Percentiles rank a stretch among this genome's conserved stretches.
Evolutionary conservation across 495 filamentous ascomycete species (phyloP).

Genomic region (Neurospora sp.): DNA sequence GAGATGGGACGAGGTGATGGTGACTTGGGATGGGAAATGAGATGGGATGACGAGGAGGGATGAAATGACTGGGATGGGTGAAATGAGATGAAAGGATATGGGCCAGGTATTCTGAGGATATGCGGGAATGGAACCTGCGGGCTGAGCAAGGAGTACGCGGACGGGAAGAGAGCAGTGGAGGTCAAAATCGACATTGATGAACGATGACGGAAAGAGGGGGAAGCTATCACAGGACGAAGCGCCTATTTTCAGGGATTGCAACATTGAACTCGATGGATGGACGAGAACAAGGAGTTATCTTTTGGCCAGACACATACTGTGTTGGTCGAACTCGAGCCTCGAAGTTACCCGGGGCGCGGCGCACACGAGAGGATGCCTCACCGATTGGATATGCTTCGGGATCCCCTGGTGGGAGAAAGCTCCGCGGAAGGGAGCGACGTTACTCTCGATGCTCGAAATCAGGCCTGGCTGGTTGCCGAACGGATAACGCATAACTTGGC

Average conservation of each 20-base stretch:
- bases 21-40: neutral
- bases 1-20: neutral
- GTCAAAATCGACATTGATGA: too few relatives aligned
- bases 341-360: neutral
- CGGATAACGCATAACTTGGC: too few relatives aligned
- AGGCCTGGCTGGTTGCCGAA: neutral
- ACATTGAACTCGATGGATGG: neutral
- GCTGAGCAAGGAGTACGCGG: too few relatives aligned
- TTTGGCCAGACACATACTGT: too few relatives aligned
- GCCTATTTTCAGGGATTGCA: neutral
- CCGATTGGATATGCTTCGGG: neutral
- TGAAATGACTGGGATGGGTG: too few relatives aligned
- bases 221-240: too few relatives aligned
- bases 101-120: too few relatives aligned
- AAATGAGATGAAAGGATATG: too few relatives aligned
- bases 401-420: neutral
- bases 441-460: neutral
- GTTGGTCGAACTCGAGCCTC: neutral
- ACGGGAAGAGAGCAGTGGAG: too few relatives aligned
- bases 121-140: too few relatives aligned
- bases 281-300: too few relatives aligned
- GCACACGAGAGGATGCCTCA: neutral
- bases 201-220: too few relatives aligned
- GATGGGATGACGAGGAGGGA: neutral
- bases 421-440: neutral